Evolutionary conservation across 2,329 filamentous ascomycete genomes (phyloP), one percentile per base, ranked within the genome.

Genomic region (Nigrospora oryzae): DNA sequence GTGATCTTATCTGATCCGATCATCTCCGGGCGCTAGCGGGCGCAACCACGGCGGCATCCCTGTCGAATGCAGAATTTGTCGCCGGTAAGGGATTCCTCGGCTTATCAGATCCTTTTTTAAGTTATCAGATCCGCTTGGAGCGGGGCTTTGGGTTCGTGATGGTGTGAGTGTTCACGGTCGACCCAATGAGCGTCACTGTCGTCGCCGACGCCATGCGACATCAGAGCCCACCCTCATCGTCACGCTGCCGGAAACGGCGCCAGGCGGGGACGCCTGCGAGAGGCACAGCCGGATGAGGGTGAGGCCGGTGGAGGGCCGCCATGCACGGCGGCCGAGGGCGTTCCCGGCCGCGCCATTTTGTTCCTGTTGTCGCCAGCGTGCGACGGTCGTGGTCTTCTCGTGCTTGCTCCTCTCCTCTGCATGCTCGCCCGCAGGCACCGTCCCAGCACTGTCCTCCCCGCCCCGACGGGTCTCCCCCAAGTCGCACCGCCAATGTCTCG

Each of bases 101-200:
- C 38, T 45, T 37, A 42, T 45, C 44, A 45, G 44, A 45, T 42
- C 38, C 44, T 37, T 35, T 40, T 40, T 45, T 40, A 37, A 42
- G 44, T 42, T 45, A 45, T 45, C 44, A 36, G 44, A 45, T 45
- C 44, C 44, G 44, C 39, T 19, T 17, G 15, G 23, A 40, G 44
- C 41, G 44, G 44, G 19, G 40, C 5, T 2, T 5, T 6, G 5
- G 7, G 5, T 28, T 28, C 23, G 23, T 10, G 23, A 28, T 28
- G 23, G 23, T 28, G 23, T 7, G 23, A 28, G 10, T 28, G 2
- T 2, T 10, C 2, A 28, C 23, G 5, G 5, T 5, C 23, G 23
- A 28, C 23, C 15, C 17, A 12, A 34, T 33, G 13, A 12, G 15
- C 40, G 30, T 23, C 31, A 16, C 32, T 28, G 14, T 33, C n/a